phyloP scores from a whole-genome alignment of 202 grass and related monocot genomes.

The Dendrocalamus latiflorus region DNA sequence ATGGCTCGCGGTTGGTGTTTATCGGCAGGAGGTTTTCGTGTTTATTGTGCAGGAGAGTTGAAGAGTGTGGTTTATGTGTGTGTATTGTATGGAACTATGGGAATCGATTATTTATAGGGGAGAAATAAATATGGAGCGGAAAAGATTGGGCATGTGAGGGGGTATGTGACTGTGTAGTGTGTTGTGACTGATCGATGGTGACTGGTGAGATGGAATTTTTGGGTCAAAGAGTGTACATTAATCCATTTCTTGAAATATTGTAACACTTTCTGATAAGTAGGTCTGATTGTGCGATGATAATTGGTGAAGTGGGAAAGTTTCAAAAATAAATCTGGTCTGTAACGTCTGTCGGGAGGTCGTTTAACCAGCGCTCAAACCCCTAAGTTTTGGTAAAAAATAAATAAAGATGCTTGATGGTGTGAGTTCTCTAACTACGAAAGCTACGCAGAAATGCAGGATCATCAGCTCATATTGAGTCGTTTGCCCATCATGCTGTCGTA shows the following conservation, averaged over 20 bases:
- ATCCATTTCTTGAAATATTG: background rate
- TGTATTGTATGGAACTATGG: background rate
- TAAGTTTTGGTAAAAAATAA: too few relatives aligned
- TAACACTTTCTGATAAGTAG: background rate
- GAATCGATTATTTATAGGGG: slow-evolving; percentile 22
- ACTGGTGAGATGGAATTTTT: background rate
- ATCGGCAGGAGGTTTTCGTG: background rate
- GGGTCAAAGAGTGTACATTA: background rate
- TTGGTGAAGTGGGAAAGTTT: background rate
- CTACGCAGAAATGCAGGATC: background rate
- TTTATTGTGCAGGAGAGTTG: background rate
- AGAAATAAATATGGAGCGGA: background rate
- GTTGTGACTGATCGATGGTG: background rate
- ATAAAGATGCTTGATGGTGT: too few relatives aligned
- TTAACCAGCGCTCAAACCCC: too few relatives aligned
- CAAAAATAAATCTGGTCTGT: background rate
- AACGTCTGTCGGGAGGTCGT: background rate
- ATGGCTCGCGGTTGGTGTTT: background rate
- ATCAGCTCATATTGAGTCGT: background rate
- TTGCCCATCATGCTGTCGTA: background rate
- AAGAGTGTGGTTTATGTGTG: background rate
- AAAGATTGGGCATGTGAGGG: background rate
- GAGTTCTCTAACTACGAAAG: background rate
- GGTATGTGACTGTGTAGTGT: too few relatives aligned
- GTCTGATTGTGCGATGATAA: background rate